Conservation (phyloP, 2,329 filamentous ascomycete species). For the Penicillium italicum region DNA sequence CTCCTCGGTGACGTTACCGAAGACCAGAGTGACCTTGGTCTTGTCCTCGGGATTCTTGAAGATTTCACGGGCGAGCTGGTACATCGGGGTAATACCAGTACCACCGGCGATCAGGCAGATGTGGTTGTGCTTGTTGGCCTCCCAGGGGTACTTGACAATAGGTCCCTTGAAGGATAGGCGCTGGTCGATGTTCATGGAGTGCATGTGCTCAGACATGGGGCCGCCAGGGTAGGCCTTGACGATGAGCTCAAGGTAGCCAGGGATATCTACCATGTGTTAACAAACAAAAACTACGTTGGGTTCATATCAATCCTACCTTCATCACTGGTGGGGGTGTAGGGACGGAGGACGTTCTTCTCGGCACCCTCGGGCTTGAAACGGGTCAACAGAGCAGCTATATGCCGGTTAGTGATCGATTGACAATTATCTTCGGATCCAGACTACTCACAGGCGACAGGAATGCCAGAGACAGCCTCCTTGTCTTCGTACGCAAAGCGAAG, state of each 20-base stretch:
- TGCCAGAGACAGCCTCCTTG: constrained; percentile 75
- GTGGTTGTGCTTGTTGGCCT: constrained; percentile 88
- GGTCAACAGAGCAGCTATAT: constrained; percentile 70
- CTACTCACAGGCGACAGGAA: constrained; percentile 67
- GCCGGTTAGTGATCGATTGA: constrained; percentile 8
- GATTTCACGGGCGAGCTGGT: constrained; percentile 84
- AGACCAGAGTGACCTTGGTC: constrained; percentile 95
- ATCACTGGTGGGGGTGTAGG: constrained; percentile 89
- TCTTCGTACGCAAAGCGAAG: constrained; percentile 85
- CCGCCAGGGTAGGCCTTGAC: constrained; percentile 90
- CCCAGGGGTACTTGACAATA: constrained; percentile 88
- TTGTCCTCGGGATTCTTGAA: constrained; percentile 96
- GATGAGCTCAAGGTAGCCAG: constrained; percentile 80
- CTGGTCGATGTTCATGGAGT: constrained; percentile 77
- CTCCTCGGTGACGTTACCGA: constrained; percentile 82
- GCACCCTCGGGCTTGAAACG: constrained; percentile 82
- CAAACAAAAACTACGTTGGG: neutral
- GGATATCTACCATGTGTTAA: constrained; percentile 52
- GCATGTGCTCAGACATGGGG: constrained; percentile 86
- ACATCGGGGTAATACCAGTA: constrained; percentile 97
- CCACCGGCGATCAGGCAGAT: constrained; percentile 71
- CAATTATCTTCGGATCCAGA: neutral
- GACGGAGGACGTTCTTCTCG: constrained; percentile 82
- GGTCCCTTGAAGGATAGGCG: constrained; percentile 90
- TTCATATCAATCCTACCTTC: constrained; percentile 55